Evolutionary conservation across 768 basidiomycete species (phyloP).

Genomic region (Russula dissimulans): DNA sequence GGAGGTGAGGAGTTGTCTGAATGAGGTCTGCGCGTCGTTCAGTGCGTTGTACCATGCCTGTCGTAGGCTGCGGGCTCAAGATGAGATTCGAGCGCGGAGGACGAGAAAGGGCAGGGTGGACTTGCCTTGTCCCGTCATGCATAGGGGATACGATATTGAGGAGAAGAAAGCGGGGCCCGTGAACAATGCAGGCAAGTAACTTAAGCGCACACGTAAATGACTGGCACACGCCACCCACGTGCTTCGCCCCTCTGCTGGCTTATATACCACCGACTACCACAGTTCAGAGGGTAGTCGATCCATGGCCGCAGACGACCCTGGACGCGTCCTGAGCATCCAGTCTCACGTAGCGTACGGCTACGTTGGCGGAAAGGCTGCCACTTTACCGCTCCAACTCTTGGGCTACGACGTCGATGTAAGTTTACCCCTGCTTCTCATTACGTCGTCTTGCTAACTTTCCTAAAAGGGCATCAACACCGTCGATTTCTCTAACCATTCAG

Average conservation of each 20-base stretch:
- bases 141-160: not conserved
- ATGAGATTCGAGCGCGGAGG: not conserved
- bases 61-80: constrained; percentile 45
- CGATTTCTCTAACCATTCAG: constrained; percentile 91
- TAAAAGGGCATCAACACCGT: constrained; percentile 79
- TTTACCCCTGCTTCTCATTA: constrained; percentile 11
- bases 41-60: constrained; percentile 78
- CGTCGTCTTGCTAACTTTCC: constrained; percentile 2
- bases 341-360: constrained; percentile 93
- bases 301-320: constrained; percentile 18
- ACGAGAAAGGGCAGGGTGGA: constrained; percentile 22
- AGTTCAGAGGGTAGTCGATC: not conserved
- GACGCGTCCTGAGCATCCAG: constrained; percentile 80
- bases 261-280: not conserved
- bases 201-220: too few species aligned
- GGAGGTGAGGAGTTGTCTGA: constrained; percentile 69
- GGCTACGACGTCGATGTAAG: constrained; percentile 94
- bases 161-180: not conserved
- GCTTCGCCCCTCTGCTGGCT: not conserved
- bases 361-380: constrained; percentile 78
- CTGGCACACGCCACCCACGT: too few species aligned
- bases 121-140: constrained; percentile 47
- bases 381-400: constrained; percentile 72
- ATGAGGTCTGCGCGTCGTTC: constrained; percentile 63
- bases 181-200: not conserved